Evolutionary conservation across 805 yeast genomes (phyloP).

Genomic region (Candida tibetensis): DNA sequence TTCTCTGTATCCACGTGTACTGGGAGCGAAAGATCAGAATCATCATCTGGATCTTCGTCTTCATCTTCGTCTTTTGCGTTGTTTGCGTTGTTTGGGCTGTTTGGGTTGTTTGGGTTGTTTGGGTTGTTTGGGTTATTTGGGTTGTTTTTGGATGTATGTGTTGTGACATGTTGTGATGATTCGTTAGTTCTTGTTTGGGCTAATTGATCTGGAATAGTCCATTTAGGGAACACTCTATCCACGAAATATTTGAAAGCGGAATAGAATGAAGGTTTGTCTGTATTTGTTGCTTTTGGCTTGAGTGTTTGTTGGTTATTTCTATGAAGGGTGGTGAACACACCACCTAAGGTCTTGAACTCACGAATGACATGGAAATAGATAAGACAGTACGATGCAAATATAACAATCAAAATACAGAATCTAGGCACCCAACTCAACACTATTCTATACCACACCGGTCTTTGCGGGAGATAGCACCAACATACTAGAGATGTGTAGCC

Average conservation of each 20-base stretch:
- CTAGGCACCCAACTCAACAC: constrained; percentile 83
- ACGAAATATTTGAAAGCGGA: constrained; percentile 31
- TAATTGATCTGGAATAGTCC: constrained; percentile 24
- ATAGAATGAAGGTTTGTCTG: constrained; percentile 31
- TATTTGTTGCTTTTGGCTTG: constrained; percentile 11
- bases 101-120: no score
- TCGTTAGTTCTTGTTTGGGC: not conserved
- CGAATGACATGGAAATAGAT: constrained; percentile 70
- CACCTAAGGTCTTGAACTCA: constrained; percentile 57
- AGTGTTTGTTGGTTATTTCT: constrained; percentile 10
- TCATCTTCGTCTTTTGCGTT: constrained; percentile 13
- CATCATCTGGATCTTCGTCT: constrained; percentile 26
- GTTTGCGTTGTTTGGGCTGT: no score
- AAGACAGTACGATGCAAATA: constrained; percentile 61
- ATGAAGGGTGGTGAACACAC: constrained; percentile 37
- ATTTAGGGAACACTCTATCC: constrained; percentile 25
- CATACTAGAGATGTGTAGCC: constrained; percentile 64
- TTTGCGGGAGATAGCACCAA: constrained; percentile 77
- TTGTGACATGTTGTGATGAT: not conserved
- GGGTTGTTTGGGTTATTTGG: no score
- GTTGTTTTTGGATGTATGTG: not conserved
- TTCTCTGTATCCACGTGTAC: constrained; percentile 18
- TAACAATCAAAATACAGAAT: constrained; percentile 59
- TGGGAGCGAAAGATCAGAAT: constrained; percentile 15
- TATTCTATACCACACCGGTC: constrained; percentile 70